Base-by-base conservation (phyloP, 83 land plant genomes). In the Thuja plicata region DNA sequence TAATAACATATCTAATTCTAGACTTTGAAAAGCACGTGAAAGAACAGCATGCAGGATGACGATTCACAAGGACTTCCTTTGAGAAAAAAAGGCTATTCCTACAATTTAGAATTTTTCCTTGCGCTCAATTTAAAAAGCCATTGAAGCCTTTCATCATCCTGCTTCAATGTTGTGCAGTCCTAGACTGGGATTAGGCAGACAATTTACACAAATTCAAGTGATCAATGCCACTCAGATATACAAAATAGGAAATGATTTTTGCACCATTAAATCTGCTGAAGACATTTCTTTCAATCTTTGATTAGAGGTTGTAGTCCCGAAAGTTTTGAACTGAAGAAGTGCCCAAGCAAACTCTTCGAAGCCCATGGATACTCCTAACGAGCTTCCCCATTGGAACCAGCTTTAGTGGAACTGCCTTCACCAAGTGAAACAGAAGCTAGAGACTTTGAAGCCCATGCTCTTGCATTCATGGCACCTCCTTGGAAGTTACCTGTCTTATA, bases 371-470 rank as follows among this genome's bases (percentile, higher is more conserved):
- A 43, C 30, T 15, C 34, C 48, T 83, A 83, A 46, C 45, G 57
- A 83, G 57, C 55, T 83, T 90, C 91, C 76, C 85, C 77, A n/a
- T 13, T 81, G 2, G 89, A 52, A n/a, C 55, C 50, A 40, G 54
- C 52, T 11, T 92, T 88, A 86, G 91, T 90, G 9, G 92, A 84
- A 89, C 93, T 90, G 34, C 93, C 90, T 78, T 93, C 96, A 3
- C 93, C 96, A 70, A 93, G 88, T 3, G 94, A 91, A 86, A 95
- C 94, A 1, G 96, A 91, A 41, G 94, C 95, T 43, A 95, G 55
- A 4, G 96, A 95, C 85, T 93, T 92, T 0, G 96, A 95, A 41
- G 96, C 95, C 96, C 96, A 95, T 86, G 91, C 93, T 76, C 86
- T 92, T 71, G 96, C 96, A 88, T 92, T 92, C 91, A 91, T 89